phyloP scores from a whole-genome alignment of 306 rosid species.

The Phaseolus lunatus region DNA sequence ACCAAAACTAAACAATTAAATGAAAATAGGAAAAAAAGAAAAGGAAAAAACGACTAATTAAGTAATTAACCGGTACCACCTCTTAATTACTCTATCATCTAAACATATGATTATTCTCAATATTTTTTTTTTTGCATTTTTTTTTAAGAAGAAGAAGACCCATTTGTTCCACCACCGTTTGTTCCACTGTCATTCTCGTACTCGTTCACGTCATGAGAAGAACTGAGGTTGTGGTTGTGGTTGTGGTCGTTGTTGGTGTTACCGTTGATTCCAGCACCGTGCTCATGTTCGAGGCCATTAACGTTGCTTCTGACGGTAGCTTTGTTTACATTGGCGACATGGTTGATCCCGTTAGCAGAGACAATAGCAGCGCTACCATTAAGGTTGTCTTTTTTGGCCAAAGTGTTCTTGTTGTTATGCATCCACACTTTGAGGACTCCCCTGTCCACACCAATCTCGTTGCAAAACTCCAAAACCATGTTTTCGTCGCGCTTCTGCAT shows the following conservation, averaged over 20 bases:
- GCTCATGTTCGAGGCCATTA: background rate
- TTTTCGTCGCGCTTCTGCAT: conserved; percentile 92
- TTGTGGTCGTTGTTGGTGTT: background rate
- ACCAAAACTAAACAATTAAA: conserved; percentile 61
- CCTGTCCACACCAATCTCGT: conserved; percentile 70
- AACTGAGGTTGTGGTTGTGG: conserved; percentile 1
- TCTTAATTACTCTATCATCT: conserved; percentile 60
- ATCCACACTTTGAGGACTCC: conserved; percentile 94
- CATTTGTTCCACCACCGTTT: conserved; percentile 70
- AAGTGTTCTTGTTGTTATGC: conserved; percentile 92
- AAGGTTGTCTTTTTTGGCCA: conserved; percentile 52
- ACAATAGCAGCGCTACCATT: background rate
- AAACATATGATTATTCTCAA: conserved; percentile 52
- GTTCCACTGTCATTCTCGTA: conserved; percentile 48
- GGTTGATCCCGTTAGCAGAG: background rate
- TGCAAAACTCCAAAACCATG: conserved; percentile 65
- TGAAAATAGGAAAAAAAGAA: background rate
- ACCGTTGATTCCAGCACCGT: background rate
- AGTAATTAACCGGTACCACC: conserved; percentile 52
- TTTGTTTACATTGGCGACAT: background rate
- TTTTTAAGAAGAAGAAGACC: conserved; percentile 84
- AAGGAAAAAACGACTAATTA: conserved; percentile 44
- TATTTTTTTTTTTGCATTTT: background rate
- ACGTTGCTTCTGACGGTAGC: background rate
- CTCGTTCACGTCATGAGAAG: conserved; percentile 43